These are phyloP conservation scores for Juglanconis juglandina DNA, from an alignment of 2,329 filamentous ascomycete genomes.

Conservation along the genomic window DNA sequence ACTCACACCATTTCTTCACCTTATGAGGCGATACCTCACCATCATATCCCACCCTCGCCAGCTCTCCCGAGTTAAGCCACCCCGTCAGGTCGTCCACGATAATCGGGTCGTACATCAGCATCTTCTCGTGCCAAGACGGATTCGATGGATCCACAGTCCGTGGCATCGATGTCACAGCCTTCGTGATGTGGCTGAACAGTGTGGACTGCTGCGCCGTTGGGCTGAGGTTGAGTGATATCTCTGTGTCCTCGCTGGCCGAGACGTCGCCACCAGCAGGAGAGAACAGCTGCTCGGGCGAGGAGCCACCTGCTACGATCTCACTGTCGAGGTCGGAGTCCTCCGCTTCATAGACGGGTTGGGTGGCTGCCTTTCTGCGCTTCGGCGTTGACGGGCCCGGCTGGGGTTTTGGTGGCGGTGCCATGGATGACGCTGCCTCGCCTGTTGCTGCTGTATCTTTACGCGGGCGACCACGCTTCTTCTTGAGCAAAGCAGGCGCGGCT, in stretches of 20 bases:
- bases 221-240: constrained; percentile 37
- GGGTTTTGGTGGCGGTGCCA: constrained; percentile 20
- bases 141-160: constrained; percentile 45
- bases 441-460: constrained; percentile 23
- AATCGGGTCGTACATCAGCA: constrained; percentile 89
- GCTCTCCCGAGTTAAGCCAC: constrained; percentile 75
- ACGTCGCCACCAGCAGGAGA: constrained; percentile 41
- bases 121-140: constrained; percentile 85
- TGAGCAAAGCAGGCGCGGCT: not conserved
- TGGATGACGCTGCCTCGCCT: not conserved
- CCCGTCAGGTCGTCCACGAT: constrained; percentile 78
- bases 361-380: constrained; percentile 23
- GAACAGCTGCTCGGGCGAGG: constrained; percentile 37
- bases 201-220: constrained; percentile 40
- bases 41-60: constrained; percentile 62
- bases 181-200: constrained; percentile 52
- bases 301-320: constrained; percentile 23
- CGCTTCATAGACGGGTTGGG: constrained; percentile 40
- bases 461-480: no score
- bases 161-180: constrained; percentile 50
- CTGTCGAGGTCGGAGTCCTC: constrained; percentile 48
- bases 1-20: constrained; percentile 88
- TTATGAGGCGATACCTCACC: constrained; percentile 60
- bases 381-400: constrained; percentile 25
- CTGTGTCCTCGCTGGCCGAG: constrained; percentile 42